Percentiles rank a stretch among this genome's conserved stretches.
These are phyloP conservation scores for Mycena galericulata DNA, from an alignment of 768 basidiomycete genomes.

Conservation along the genomic window DNA sequence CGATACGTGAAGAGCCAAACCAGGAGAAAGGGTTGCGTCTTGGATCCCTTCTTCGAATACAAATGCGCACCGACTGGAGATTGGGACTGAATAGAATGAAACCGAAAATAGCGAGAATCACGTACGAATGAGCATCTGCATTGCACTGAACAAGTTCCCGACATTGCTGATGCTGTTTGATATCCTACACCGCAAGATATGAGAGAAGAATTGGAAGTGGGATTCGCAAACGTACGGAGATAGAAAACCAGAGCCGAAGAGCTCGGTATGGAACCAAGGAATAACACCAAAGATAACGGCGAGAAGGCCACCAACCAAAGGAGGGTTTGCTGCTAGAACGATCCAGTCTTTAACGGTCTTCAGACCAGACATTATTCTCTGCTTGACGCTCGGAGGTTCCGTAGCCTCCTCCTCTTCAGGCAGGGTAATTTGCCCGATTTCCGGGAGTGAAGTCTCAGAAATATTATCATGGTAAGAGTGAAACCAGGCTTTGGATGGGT, in stretches of 20 bases:
- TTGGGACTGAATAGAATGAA: not conserved
- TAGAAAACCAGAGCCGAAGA: conserved; percentile 32
- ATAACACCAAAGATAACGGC: conserved; percentile 27
- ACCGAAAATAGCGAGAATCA: not conserved
- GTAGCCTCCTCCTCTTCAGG: not conserved
- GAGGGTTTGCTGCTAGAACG: conserved; percentile 23
- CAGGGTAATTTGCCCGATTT: conserved; percentile 15
- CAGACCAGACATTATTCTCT: not conserved
- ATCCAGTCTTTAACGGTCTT: conserved; percentile 15
- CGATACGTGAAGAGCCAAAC: conserved; percentile 35
- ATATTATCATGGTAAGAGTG: not conserved
- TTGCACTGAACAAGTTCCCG: conserved; percentile 32
- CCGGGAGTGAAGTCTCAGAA: conserved; percentile 3
- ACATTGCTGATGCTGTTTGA: conserved; percentile 32
- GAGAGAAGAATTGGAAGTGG: not conserved
- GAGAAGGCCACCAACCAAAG: conserved; percentile 28
- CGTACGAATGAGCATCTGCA: conserved; percentile 35
- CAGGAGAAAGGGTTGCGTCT: conserved; percentile 11
- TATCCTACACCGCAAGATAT: conserved; percentile 1
- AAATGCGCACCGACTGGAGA: conserved; percentile 29
- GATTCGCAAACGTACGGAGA: conserved; percentile 18
- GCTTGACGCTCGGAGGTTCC: not conserved
- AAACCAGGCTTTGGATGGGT: conserved; percentile 5
- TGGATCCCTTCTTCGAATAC: conserved; percentile 32
- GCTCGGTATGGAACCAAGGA: conserved; percentile 32